Evolutionary conservation across 768 basidiomycete genomes (phyloP).

Genomic region (Hericium rajendrae): DNA sequence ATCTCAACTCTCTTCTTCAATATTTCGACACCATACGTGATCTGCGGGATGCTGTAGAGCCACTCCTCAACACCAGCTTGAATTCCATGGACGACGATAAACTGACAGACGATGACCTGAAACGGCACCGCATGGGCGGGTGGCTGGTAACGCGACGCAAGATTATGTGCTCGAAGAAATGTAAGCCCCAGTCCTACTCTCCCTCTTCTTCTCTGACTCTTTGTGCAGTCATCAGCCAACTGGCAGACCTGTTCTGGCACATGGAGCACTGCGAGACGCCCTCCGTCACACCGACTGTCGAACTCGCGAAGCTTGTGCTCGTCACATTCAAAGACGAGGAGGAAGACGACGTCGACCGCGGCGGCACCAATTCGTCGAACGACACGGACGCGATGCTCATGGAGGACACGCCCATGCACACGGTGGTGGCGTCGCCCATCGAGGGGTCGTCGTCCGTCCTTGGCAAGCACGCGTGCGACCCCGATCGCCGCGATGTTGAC

Average conservation of each 20-base stretch:
- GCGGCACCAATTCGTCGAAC: slow-evolving; percentile 72
- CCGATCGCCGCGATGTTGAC: slow-evolving; percentile 37
- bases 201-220: slow-evolving; percentile 2
- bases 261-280: slow-evolving; percentile 56
- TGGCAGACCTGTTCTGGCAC: slow-evolving; percentile 70
- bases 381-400: slow-evolving; percentile 86
- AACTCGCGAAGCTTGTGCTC: slow-evolving; percentile 85
- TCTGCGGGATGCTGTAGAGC: slow-evolving; percentile 64
- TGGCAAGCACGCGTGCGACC: slow-evolving; percentile 54
- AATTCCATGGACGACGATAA: slow-evolving; percentile 59
- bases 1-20: slow-evolving; percentile 77
- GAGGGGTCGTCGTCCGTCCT: slow-evolving; percentile 32
- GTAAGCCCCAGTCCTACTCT: slow-evolving; percentile 27
- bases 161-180: slow-evolving; percentile 76
- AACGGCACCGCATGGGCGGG: slow-evolving; percentile 81
- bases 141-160: slow-evolving; percentile 73
- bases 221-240: slow-evolving; percentile 61
- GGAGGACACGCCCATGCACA: slow-evolving; percentile 45
- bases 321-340: slow-evolving; percentile 88
- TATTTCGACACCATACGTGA: slow-evolving; percentile 97
- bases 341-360: slow-evolving; percentile 67
- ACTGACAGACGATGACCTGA: slow-evolving; percentile 70
- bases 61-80: slow-evolving; percentile 44
- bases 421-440: slow-evolving; percentile 21
- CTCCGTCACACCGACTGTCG: slow-evolving; percentile 74